Evolutionary conservation across 1,284 basidiomycete species (phyloP).

Genomic region (Marasmius tenuissimus): DNA sequence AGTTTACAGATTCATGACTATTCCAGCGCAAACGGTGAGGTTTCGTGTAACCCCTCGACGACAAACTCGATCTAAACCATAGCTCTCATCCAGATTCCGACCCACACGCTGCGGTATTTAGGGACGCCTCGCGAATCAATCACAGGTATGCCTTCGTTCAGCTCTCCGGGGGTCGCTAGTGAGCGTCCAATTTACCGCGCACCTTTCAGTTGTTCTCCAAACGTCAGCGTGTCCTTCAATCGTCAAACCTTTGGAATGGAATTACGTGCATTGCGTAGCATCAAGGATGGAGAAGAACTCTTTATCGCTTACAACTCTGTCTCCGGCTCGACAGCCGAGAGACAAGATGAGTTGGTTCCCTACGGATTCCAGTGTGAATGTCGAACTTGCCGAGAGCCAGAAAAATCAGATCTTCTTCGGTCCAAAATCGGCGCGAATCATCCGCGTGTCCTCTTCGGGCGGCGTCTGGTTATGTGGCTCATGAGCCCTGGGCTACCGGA

Average conservation of each 20-base stretch:
- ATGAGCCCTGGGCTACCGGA: not conserved
- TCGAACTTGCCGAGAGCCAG: not conserved
- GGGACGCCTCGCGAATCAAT: slow-evolving; percentile 15
- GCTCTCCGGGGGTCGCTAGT: not conserved
- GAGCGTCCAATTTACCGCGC: not conserved
- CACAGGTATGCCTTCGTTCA: slow-evolving; percentile 11
- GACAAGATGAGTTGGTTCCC: slow-evolving; percentile 1
- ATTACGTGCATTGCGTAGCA: slow-evolving; percentile 4
- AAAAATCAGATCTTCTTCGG: not conserved
- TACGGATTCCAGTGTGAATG: slow-evolving; percentile 10
- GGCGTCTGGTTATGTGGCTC: not conserved
- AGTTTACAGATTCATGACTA: not conserved
- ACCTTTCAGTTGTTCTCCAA: slow-evolving; percentile 5
- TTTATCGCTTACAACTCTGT: not conserved
- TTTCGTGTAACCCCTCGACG: not conserved
- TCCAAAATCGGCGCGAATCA: not conserved
- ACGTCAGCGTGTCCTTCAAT: not conserved
- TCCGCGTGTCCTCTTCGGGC: not conserved
- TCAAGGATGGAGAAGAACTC: slow-evolving; percentile 9
- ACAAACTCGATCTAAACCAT: not conserved
- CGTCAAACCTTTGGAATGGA: slow-evolving; percentile 4
- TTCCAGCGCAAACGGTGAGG: not conserved
- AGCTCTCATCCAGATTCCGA: not conserved
- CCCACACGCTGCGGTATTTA: not conserved
- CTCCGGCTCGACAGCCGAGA: not conserved